These are phyloP conservation scores for Saccharomycopsis capsularis DNA, from an alignment of 805 yeast species.

Conservation along the genomic window DNA sequence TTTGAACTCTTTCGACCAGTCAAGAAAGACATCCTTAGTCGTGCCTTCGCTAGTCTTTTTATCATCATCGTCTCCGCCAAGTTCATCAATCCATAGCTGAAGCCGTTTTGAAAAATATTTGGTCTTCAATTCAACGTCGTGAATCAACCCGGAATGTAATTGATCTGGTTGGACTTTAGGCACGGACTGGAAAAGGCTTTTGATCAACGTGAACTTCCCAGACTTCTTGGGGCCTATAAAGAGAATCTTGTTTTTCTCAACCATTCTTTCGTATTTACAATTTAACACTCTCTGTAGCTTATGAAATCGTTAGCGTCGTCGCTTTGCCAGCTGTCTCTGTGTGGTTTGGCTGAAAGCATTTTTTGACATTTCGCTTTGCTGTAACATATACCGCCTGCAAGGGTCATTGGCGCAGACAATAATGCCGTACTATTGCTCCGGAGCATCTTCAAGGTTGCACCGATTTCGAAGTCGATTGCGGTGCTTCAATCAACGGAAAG, in stretches of 20 bases:
- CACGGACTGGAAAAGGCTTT: slow-evolving; percentile 5
- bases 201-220: slow-evolving; percentile 16
- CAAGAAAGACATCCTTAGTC: neutral
- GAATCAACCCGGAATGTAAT: slow-evolving; percentile 19
- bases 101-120: slow-evolving; percentile 17
- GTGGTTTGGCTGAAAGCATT: no score
- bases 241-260: slow-evolving; percentile 15
- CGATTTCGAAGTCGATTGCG: no score
- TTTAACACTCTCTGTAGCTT: no score
- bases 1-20: slow-evolving; percentile 52
- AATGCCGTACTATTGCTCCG: no score
- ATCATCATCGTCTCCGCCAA: slow-evolving; percentile 25
- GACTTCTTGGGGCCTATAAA: slow-evolving; percentile 16
- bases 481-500: no score
- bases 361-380: no score
- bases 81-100: slow-evolving; percentile 22
- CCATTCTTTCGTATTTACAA: no score
- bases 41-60: slow-evolving; percentile 12
- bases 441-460: no score
- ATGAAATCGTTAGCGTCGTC: no score
- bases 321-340: no score
- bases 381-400: no score
- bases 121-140: slow-evolving; percentile 14
- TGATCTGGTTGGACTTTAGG: slow-evolving; percentile 3
- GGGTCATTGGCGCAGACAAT: no score